Evolutionary conservation across 2,329 filamentous ascomycete species (phyloP).

Genomic region (Colletotrichum lupini): DNA sequence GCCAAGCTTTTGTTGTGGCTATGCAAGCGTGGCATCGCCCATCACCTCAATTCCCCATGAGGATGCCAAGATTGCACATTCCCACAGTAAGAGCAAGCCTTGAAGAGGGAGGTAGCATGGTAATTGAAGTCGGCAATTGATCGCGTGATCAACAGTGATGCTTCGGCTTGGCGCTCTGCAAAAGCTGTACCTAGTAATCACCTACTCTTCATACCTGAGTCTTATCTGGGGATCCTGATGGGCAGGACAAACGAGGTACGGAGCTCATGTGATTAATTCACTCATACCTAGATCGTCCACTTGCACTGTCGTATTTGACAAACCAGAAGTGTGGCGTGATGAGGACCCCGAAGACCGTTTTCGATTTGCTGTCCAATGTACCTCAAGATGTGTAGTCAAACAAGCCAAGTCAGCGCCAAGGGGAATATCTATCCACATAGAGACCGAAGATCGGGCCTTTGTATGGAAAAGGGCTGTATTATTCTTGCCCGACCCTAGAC

Average conservation of each 20-base stretch:
- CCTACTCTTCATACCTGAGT: no score
- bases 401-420: neutral
- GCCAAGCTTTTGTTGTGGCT: conserved; percentile 16
- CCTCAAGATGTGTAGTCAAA: neutral
- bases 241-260: no score
- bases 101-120: no score
- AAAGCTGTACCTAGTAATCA: neutral
- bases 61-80: neutral
- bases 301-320: no score
- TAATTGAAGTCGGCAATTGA: neutral
- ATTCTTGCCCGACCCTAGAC: no score
- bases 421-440: neutral
- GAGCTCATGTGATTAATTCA: no score
- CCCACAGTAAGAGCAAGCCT: neutral
- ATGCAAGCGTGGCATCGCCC: neutral
- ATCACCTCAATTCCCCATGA: neutral
- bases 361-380: no score
- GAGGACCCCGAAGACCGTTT: no score
- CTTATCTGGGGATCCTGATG: neutral
- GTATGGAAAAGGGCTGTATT: no score
- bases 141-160: neutral
- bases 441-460: no score
- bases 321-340: no score
- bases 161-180: neutral
- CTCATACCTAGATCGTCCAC: no score